These are phyloP conservation scores for Arthromyces matolae DNA, from an alignment of 768 basidiomycete species.

Conservation along the genomic window DNA sequence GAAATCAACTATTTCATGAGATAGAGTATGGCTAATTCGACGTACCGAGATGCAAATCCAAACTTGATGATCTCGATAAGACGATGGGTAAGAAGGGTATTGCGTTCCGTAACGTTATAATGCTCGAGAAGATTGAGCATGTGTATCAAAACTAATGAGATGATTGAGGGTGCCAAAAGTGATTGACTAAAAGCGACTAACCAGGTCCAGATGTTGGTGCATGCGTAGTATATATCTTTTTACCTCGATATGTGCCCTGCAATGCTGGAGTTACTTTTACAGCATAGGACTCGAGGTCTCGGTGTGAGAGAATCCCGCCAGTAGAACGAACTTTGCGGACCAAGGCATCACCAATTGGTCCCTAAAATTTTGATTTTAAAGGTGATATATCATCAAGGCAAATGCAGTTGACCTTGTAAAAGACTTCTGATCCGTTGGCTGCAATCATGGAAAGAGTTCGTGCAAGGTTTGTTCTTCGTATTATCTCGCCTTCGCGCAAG, in stretches of 20 bases:
- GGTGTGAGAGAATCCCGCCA: slow-evolving; percentile 77
- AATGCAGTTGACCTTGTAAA: slow-evolving; percentile 60
- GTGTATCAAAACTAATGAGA: slow-evolving; percentile 63
- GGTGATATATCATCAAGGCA: slow-evolving; percentile 12
- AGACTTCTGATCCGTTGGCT: slow-evolving; percentile 69
- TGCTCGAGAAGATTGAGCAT: slow-evolving; percentile 88
- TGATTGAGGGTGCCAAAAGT: neutral
- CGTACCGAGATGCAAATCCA: slow-evolving; percentile 48
- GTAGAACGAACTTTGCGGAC: slow-evolving; percentile 64
- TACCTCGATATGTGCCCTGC: slow-evolving; percentile 69
- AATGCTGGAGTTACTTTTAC: slow-evolving; percentile 72
- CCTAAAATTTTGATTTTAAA: slow-evolving; percentile 38
- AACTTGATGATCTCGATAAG: slow-evolving; percentile 84
- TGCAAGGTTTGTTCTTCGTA: slow-evolving; percentile 72
- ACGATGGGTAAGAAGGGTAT: slow-evolving; percentile 70
- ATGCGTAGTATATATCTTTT: slow-evolving; percentile 78
- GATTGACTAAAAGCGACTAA: slow-evolving; percentile 19
- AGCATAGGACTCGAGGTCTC: slow-evolving; percentile 69
- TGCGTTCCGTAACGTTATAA: slow-evolving; percentile 54
- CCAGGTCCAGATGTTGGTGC: slow-evolving; percentile 84
- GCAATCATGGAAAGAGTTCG: slow-evolving; percentile 74
- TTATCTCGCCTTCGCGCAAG: slow-evolving; percentile 69
- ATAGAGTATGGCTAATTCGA: neutral
- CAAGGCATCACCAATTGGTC: slow-evolving; percentile 77
- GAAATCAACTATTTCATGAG: neutral